Conservation (phyloP, 768 basidiomycete genomes). For the Psilocybe tampanensis region DNA sequence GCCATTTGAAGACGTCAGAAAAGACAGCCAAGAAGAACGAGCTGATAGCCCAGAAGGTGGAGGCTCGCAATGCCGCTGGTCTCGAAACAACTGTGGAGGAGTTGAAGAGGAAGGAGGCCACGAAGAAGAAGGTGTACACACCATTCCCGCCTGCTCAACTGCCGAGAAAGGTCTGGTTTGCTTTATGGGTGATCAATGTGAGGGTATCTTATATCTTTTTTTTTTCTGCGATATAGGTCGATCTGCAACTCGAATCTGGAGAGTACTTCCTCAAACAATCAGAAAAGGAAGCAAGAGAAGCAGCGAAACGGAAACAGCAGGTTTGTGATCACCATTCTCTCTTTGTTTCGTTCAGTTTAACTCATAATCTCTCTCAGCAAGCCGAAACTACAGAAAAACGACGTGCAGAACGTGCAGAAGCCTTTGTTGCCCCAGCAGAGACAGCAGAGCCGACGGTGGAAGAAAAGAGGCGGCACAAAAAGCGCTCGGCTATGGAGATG, state of each 20-base stretch:
- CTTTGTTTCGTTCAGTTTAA: neutral
- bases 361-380: constrained; percentile 57
- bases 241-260: constrained; percentile 93
- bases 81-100: constrained; percentile 39
- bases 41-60: constrained; percentile 56
- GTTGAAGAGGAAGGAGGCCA: constrained; percentile 41
- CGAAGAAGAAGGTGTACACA: constrained; percentile 91
- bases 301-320: constrained; percentile 75
- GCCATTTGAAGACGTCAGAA: constrained; percentile 90
- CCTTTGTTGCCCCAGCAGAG: constrained; percentile 88
- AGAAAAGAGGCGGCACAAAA: constrained; percentile 67
- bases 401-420: constrained; percentile 81
- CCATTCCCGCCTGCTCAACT: constrained; percentile 96
- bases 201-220: neutral
- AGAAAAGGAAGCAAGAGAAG: constrained; percentile 81
- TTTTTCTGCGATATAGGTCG: constrained; percentile 52
- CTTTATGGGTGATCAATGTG: neutral
- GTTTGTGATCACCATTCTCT: constrained; percentile 35
- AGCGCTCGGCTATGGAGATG: constrained; percentile 39
- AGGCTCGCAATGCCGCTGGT: constrained; percentile 69
- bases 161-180: constrained; percentile 78
- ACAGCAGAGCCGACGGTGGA: constrained; percentile 70
- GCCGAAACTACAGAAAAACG: constrained; percentile 69
- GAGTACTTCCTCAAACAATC: constrained; percentile 96
- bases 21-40: constrained; percentile 93